These are phyloP conservation scores for Dactylellina haptotyla DNA, from an alignment of 2,329 filamentous ascomycete genomes.

Conservation along the genomic window DNA sequence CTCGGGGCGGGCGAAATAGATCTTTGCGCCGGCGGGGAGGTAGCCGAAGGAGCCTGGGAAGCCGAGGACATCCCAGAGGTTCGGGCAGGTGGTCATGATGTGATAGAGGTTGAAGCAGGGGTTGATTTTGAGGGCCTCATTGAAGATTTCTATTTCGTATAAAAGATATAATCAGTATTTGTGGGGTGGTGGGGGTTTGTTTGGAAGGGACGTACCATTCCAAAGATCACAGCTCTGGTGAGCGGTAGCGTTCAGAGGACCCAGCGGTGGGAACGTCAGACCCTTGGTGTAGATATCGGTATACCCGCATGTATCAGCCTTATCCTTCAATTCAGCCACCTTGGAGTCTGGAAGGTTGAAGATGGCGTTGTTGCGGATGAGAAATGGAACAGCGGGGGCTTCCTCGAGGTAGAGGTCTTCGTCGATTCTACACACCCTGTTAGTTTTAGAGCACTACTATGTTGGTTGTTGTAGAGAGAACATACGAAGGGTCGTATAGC, in stretches of 20 bases:
- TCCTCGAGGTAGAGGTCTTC: constrained; percentile 64
- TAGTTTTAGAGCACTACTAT: too few relatives aligned
- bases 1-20: constrained; percentile 77
- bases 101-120: constrained; percentile 84
- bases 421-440: too few relatives aligned
- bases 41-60: constrained; percentile 64
- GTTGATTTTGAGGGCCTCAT: constrained; percentile 70
- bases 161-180: background rate
- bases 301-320: constrained; percentile 71
- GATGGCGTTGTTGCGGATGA: constrained; percentile 70
- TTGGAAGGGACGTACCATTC: background rate
- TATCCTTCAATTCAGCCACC: constrained; percentile 66
- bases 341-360: constrained; percentile 73
- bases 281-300: constrained; percentile 70
- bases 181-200: too few relatives aligned
- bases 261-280: constrained; percentile 74
- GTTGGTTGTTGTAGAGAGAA: too few relatives aligned
- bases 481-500: constrained; percentile 76
- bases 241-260: constrained; percentile 67
- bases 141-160: constrained; percentile 63
- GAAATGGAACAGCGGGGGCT: constrained; percentile 68
- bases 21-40: constrained; percentile 69
- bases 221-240: background rate
- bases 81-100: constrained; percentile 70
- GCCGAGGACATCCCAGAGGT: constrained; percentile 58